These are phyloP conservation scores for thale cress (Arabidopsis thaliana) DNA, from an alignment of 345 rosid genomes.

Conservation along the genomic window DNA sequence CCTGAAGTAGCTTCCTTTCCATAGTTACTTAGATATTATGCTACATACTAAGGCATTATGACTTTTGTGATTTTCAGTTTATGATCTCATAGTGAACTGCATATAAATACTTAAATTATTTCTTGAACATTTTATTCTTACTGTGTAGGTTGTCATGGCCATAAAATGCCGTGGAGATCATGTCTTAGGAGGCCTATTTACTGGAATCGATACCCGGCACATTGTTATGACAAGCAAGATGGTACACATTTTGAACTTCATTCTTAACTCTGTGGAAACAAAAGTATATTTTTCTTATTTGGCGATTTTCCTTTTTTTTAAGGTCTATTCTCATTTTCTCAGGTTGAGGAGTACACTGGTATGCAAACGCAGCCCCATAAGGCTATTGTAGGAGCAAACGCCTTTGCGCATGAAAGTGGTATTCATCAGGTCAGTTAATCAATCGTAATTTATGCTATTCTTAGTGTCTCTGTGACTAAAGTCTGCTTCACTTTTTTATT, in stretches of 20 bases:
- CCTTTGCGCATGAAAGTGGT: constrained; percentile 95
- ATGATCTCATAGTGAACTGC: neutral
- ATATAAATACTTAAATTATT: neutral
- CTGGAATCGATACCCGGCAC: constrained; percentile 79
- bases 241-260: constrained; percentile 49
- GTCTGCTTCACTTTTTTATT: neutral
- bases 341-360: constrained; percentile 90
- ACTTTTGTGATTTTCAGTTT: neutral
- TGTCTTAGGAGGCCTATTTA: constrained; percentile 73
- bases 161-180: constrained; percentile 85
- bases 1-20: neutral
- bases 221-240: constrained; percentile 94
- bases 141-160: constrained; percentile 82
- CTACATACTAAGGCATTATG: neutral
- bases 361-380: constrained; percentile 84
- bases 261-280: neutral
- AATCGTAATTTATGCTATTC: neutral
- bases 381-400: constrained; percentile 90
- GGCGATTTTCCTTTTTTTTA: neutral
- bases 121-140: neutral
- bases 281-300: neutral
- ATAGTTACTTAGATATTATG: neutral
- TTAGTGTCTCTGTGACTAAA: neutral
- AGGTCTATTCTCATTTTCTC: neutral
- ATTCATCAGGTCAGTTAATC: constrained; percentile 70